phyloP scores from a whole-genome alignment of 441 rosid genomes.

The Theobroma grandiflorum region DNA sequence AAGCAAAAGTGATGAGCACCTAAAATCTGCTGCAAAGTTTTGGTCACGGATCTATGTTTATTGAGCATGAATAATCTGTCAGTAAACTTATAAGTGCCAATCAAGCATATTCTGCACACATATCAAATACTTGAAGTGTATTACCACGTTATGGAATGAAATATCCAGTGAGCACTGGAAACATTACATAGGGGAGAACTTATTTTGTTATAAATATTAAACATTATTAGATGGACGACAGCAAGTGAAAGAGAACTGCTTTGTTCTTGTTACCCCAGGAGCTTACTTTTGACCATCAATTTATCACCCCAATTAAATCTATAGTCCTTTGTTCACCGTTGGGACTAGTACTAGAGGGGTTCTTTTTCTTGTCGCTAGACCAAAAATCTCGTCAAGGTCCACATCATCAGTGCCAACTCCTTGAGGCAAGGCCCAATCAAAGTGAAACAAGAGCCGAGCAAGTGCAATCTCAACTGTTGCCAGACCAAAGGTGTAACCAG shows the following conservation, averaged over 20 bases:
- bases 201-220: not conserved
- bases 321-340: slow-evolving; percentile 23
- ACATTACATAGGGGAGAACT: not conserved
- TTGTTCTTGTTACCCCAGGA: not conserved
- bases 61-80: slow-evolving; percentile 25
- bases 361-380: slow-evolving; percentile 42
- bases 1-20: not conserved
- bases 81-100: not conserved
- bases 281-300: not conserved
- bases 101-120: not conserved
- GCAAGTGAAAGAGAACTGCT: not conserved
- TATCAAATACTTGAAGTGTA: not conserved
- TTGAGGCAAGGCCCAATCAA: slow-evolving; percentile 5
- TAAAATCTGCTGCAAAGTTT: slow-evolving; percentile 27
- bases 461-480: slow-evolving; percentile 14
- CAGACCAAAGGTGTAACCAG: slow-evolving; percentile 12
- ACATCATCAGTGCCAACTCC: not conserved
- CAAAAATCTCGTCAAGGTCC: not conserved
- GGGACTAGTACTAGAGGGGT: slow-evolving; percentile 42
- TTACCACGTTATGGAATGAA: not conserved
- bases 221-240: not conserved
- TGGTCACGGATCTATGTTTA: slow-evolving; percentile 29
- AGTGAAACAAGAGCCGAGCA: slow-evolving; percentile 6
- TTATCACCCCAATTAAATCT: not conserved
- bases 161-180: not conserved